Base-by-base conservation (phyloP, 2,329 filamentous ascomycete species). In the Talaromyces sp. region DNA sequence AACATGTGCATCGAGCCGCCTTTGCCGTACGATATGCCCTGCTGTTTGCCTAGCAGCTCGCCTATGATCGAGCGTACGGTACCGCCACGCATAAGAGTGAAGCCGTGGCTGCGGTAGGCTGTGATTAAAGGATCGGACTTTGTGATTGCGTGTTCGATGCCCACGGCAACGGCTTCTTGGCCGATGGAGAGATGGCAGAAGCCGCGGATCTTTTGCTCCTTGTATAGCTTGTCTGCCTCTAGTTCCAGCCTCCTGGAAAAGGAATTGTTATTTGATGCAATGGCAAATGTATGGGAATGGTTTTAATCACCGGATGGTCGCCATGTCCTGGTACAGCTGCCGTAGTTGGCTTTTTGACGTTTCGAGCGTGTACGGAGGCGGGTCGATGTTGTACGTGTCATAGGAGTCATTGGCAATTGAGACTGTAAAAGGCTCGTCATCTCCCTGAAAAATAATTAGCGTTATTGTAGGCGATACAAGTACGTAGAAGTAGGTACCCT, bases 1-100 rank as follows among this genome's bases (percentile, higher is more conserved):
- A 97, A 97, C 93, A 97, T 97, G 84, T 97, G 93, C 93, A 97
- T 97, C 64, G 92, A 96, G 65, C 93, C 93, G 76, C 93, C 93
- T 85, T 96, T 96, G 77, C 93, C 93, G 81, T 95, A 95, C 63
- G 93, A 89, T 72, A 97, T 96, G 79, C 93, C 93, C 77, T 93
- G 90, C 75, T 92, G 87, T 72, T 92, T 89, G 71, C 93, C 93
- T 59, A 97, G 85, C 67, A 96, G 85, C 82, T 96, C 92, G 68
- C 92, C 92, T 68, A 96, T 93, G 78, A 96, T 93, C 71, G 89
- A 90, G 73, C 91, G 88, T 70, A 96, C 87, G 65, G 85, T 85
- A 66, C 85, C 92, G 65, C 93, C 93, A 67, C 93, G 91, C 92
- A 97, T 96, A 76, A 93, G 81, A 67, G 93, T 92, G 77, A 93